phyloP scores from a whole-genome alignment of 140 eudicot genomes.

The Flaveria floridana region DNA sequence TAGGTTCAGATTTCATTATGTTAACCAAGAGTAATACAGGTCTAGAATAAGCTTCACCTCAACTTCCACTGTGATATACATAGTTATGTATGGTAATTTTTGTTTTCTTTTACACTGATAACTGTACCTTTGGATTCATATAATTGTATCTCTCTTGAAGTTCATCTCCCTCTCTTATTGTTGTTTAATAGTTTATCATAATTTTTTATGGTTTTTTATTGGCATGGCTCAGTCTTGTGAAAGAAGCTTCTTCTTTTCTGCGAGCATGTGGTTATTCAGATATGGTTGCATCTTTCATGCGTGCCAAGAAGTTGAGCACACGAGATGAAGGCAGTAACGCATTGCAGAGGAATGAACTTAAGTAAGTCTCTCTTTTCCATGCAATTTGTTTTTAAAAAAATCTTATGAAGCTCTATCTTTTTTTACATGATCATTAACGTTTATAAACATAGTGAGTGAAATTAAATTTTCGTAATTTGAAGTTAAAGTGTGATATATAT shows the following conservation, averaged over 20 bases:
- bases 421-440: background rate
- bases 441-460: background rate
- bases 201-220: background rate
- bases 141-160: background rate
- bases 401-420: background rate
- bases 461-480: background rate
- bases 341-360: constrained; percentile 40
- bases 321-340: constrained; percentile 37
- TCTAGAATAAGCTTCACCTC: background rate
- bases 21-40: background rate
- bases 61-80: background rate
- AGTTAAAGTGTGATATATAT: background rate
- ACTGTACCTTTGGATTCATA: constrained; percentile 4
- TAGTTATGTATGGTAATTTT: background rate
- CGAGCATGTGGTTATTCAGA: constrained; percentile 64
- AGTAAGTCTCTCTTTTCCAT: constrained; percentile 48
- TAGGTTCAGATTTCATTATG: background rate
- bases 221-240: constrained; percentile 50
- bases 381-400: background rate
- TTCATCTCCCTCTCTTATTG: background rate
- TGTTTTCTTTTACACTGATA: background rate
- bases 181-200: background rate
- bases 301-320: constrained; percentile 41
- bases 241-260: constrained; percentile 64
- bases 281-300: constrained; percentile 62